Evolutionary conservation across 2,329 filamentous ascomycete species (phyloP).

Genomic region (Aspergillus sp.): DNA sequence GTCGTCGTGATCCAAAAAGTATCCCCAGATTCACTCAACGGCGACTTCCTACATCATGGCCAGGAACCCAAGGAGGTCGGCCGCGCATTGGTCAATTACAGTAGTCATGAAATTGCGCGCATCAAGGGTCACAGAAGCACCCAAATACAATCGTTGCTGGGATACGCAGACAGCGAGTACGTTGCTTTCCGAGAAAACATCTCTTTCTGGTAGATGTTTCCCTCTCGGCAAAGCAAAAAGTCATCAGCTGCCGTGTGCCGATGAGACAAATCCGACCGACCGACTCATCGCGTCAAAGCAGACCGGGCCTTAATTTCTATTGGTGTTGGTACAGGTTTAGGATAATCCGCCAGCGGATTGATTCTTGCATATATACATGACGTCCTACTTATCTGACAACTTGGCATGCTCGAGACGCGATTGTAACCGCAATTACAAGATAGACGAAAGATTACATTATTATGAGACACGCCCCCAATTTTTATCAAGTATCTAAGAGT

Average conservation of each 20-base stretch:
- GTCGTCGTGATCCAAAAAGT: conserved; percentile 73
- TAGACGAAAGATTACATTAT: not conserved
- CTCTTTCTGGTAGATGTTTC: conserved; percentile 57
- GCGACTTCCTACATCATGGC: conserved; percentile 38
- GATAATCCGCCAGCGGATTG: no score
- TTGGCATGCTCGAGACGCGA: not conserved
- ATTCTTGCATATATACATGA: not conserved
- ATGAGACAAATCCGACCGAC: not conserved
- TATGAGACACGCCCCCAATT: not conserved
- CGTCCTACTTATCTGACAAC: not conserved
- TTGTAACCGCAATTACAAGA: not conserved
- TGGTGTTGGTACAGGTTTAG: no score
- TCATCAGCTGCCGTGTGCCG: not conserved
- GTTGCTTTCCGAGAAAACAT: conserved; percentile 86
- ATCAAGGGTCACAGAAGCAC: conserved; percentile 83
- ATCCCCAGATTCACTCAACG: conserved; percentile 40
- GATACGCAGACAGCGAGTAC: conserved; percentile 94
- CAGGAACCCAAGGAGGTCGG: conserved; percentile 70
- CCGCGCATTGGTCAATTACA: conserved; percentile 88
- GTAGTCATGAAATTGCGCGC: conserved; percentile 74
- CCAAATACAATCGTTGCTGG: conserved; percentile 76
- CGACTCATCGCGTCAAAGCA: not conserved
- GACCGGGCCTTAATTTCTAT: not conserved
- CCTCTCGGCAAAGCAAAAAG: conserved; percentile 2
- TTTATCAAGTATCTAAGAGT: not conserved